Evolutionary conservation across 73 alveolate genomes (phyloP).

Genomic region (Tetrahymena elliotti): DNA sequence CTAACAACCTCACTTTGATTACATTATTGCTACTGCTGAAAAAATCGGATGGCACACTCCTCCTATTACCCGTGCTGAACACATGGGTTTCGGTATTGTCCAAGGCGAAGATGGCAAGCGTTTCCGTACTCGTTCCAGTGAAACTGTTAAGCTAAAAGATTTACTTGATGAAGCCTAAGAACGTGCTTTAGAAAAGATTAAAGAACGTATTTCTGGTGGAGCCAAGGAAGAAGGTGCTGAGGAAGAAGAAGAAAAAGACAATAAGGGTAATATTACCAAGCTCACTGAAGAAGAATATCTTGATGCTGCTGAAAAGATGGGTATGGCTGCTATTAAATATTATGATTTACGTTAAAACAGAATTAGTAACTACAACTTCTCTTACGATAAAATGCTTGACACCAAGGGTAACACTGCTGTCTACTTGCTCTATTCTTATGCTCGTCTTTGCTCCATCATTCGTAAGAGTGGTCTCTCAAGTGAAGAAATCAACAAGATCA

Average conservation of each 20-base stretch:
- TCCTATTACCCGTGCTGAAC: slow-evolving; percentile 75
- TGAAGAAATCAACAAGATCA: slow-evolving; percentile 44
- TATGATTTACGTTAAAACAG: slow-evolving; percentile 96
- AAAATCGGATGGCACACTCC: slow-evolving; percentile 81
- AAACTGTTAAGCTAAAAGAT: slow-evolving; percentile 78
- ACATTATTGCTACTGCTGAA: slow-evolving; percentile 93
- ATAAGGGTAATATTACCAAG: slow-evolving; percentile 41
- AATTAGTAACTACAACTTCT: slow-evolving; percentile 83
- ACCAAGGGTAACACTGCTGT: slow-evolving; percentile 99
- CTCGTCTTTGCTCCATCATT: slow-evolving; percentile 92
- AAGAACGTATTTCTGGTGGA: not conserved
- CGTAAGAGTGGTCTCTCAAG: slow-evolving; percentile 71
- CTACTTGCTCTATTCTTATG: slow-evolving; percentile 94
- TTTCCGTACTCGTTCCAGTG: slow-evolving; percentile 95
- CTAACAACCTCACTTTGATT: slow-evolving; percentile 91
- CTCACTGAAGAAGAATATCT: slow-evolving; percentile 70
- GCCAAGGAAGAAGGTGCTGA: slow-evolving; percentile 23
- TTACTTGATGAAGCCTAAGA: slow-evolving; percentile 95
- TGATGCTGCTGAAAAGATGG: slow-evolving; percentile 84
- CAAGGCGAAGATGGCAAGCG: slow-evolving; percentile 92
- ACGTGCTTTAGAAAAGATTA: slow-evolving; percentile 63
- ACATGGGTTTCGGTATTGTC: slow-evolving; percentile 98
- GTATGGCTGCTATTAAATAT: slow-evolving; percentile 97
- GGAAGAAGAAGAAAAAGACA: not conserved
- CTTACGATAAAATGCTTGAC: slow-evolving; percentile 96